Base-by-base conservation (phyloP, 2,329 filamentous ascomycete genomes). In the Bretziella fagacearum region DNA sequence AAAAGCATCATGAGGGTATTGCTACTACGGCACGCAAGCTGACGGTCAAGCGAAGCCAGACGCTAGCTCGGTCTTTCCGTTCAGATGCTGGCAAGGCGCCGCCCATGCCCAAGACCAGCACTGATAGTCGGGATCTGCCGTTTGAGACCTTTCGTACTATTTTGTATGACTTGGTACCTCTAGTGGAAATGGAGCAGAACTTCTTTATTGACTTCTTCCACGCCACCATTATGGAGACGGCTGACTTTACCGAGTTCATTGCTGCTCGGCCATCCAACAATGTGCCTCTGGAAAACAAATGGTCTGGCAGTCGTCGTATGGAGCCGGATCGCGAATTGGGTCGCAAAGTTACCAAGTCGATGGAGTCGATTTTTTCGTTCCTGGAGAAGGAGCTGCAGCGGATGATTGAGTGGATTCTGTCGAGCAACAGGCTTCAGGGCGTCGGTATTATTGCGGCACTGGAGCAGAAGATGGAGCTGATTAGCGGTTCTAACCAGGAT, bases 181-280 rank as follows among this genome's bases (percentile, higher is more conserved):
- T 93, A 48, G 78, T 95, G 50, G 79, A 85, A 55, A 87, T 89
- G 60, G 91, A 98, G 63, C 89, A 98, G 60, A 96, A 95, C 59
- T 98, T 96, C 58, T 70, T 95, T 42, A 79, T 94, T n/a, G 85
- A 93, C 55, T 91, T 95, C 61, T 96, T 96, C 71, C 89, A 96
- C 56, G 77, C 91, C 22, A 84, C 81, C n/a, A 93, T 85, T 2
- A 69, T 89, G 23, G 80, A 86, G 56, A 79, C 77, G 29, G 64
- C 74, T 13, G 87, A 95, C 58, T 96, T 95, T 58, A 71, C 81
- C 1, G 91, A 96, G 53, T 73, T 80, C 2, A 80, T 95, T 15
- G 68, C 73, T 17, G 70, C 73, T 2, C 48, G 52, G 4, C 49
- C 49, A 15, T 22, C 50, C 8, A 51, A 51, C 33, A 47, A 51